Base-by-base conservation (phyloP, 345 rosid species). In the Turnera subulata region DNA sequence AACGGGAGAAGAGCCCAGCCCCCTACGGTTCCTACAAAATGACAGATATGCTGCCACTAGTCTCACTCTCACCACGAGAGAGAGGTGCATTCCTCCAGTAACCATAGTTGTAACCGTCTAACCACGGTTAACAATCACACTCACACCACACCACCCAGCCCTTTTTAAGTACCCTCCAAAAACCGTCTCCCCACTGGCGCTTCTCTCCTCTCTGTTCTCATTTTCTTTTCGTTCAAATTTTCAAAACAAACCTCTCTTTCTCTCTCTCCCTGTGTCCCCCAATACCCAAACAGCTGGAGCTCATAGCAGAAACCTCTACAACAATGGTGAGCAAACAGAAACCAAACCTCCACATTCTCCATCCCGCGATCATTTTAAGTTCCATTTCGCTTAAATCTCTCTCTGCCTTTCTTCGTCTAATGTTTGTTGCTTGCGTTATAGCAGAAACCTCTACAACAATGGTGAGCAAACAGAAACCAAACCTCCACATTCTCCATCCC, bases 311-410 rank as follows among this genome's bases (percentile, higher is more conserved):
- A 58, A 40, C 4, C 38, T 50, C 58, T 50, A 47, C 63, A 49
- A 65, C 70, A 53, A 85, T 85, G 89, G 92, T 82, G 76, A 75
- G 80, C 17, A 39, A 25, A 59, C 39, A 62, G 61, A 56, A 55
- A 22, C 11, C 16, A 32, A 40, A 35, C n/a, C 9, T 33, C 22
- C 50, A 33, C 14, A 53, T 50, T 65, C 7, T 56, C 67, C 10
- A 22, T 33, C 68, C 50, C 55, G 23, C 42, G 6, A 43, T 37
- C 35, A 22, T 24, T 57, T 45, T 12, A 52, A 55, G 47, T 23
- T 46, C 51, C 16, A 13, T 26, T 33, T 42, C 55, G n/a, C n/a
- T n/a, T n/a, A n/a, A n/a, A n/a, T 59, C 47, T 37, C 52, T 47
- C 22, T 37, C 32, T 62, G 29, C 4, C 42, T 12, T 54, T 19